phyloP scores from a whole-genome alignment of 768 basidiomycete species.

The Hygrocybe coccinea region DNA sequence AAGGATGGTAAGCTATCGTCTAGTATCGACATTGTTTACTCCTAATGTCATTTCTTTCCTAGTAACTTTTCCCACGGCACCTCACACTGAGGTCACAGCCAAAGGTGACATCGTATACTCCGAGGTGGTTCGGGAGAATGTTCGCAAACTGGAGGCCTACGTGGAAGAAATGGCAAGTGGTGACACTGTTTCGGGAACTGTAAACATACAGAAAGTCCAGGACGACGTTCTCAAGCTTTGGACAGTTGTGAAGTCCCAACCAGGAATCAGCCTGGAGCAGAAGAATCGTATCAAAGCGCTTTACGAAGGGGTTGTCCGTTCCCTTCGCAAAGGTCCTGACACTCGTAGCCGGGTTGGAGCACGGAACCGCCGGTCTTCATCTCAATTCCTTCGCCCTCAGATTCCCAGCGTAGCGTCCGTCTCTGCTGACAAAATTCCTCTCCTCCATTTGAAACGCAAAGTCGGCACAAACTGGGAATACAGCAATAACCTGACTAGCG shows the following conservation, averaged over 20 bases:
- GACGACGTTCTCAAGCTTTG: constrained; percentile 95
- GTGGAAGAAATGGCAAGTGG: constrained; percentile 98
- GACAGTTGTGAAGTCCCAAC: constrained; percentile 95
- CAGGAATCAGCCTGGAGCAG: constrained; percentile 94
- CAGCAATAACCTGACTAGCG: constrained; percentile 91
- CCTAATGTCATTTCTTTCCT: constrained; percentile 9
- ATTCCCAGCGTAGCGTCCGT: constrained; percentile 70
- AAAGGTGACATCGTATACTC: constrained; percentile 94
- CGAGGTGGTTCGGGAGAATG: constrained; percentile 92
- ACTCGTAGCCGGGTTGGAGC: constrained; percentile 47
- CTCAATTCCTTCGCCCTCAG: constrained; percentile 94
- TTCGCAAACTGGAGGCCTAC: constrained; percentile 96
- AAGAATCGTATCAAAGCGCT: constrained; percentile 92
- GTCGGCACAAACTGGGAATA: constrained; percentile 95
- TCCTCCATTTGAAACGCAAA: constrained; percentile 95
- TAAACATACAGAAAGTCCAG: constrained; percentile 97
- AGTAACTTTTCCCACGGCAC: constrained; percentile 99
- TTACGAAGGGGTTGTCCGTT: constrained; percentile 94
- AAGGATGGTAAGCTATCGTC: constrained; percentile 74
- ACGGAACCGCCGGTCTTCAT: constrained; percentile 85
- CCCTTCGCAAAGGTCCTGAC: constrained; percentile 77
- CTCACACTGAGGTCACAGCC: constrained; percentile 86
- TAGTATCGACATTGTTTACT: background rate
- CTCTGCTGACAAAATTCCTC: constrained; percentile 81
- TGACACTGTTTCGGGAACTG: constrained; percentile 71